A percentile compares a stretch with the other conserved stretches of the same genome.
phyloP scores from a whole-genome alignment of 495 filamentous ascomycete species.

The Sordaria brevicollis region DNA sequence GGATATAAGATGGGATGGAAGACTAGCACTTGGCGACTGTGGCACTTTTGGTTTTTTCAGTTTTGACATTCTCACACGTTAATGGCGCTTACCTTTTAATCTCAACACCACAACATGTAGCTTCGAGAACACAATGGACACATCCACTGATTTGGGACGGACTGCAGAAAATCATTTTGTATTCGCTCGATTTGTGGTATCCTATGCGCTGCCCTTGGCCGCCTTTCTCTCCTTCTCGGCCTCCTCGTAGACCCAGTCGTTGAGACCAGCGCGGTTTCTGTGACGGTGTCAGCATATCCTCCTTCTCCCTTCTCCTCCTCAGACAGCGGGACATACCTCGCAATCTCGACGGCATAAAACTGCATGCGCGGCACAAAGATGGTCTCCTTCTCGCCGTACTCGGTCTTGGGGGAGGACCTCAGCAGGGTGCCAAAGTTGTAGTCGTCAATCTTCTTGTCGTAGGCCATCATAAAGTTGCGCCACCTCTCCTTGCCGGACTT shows the following conservation, averaged over 20 bases:
- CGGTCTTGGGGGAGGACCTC: slow-evolving; percentile 61
- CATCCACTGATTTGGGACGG: neutral
- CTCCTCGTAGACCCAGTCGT: slow-evolving; percentile 93
- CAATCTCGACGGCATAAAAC: slow-evolving; percentile 96
- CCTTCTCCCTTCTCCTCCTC: slow-evolving; percentile 67
- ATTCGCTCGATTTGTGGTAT: neutral
- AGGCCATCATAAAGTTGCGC: slow-evolving; percentile 88
- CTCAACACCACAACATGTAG: neutral
- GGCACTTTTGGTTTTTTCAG: neutral
- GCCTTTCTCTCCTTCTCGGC: slow-evolving; percentile 25
- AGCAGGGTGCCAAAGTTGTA: slow-evolving; percentile 97
- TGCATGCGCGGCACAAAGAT: slow-evolving; percentile 96
- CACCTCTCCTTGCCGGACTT: slow-evolving; percentile 91
- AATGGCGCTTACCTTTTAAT: neutral
- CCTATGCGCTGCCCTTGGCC: slow-evolving; percentile 7
- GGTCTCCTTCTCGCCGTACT: slow-evolving; percentile 82
- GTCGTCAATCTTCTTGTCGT: slow-evolving; percentile 86
- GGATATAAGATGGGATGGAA: neutral
- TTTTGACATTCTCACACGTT: neutral
- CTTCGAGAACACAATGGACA: neutral
- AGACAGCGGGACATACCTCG: slow-evolving; percentile 46
- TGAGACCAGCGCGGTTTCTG: slow-evolving; percentile 77
- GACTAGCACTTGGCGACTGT: too few species aligned
- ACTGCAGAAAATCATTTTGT: neutral
- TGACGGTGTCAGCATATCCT: slow-evolving; percentile 61